phyloP scores from a whole-genome alignment of 2,329 filamentous ascomycete species.

The Alternaria dauci region DNA sequence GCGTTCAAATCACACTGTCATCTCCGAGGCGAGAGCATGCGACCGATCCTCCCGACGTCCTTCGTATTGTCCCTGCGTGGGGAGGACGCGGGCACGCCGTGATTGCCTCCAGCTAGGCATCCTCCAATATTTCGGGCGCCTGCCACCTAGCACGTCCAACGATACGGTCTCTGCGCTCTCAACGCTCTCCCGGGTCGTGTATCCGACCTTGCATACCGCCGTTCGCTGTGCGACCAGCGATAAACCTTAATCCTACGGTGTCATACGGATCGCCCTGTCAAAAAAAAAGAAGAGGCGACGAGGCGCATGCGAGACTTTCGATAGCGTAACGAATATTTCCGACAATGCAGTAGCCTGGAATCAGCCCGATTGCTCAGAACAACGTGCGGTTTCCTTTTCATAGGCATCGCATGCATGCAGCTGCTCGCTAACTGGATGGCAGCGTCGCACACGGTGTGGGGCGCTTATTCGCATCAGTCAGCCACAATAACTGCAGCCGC shows the following conservation, averaged over 20 bases:
- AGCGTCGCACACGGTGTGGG: conserved; percentile 10
- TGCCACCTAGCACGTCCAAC: not conserved
- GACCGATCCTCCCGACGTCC: not conserved
- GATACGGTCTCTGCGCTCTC: not conserved
- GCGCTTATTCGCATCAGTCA: conserved; percentile 8
- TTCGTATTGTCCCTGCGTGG: not conserved
- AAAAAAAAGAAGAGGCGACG: not conserved
- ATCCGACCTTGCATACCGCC: conserved; percentile 2
- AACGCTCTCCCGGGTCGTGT: not conserved
- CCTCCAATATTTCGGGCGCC: not conserved
- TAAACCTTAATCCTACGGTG: not conserved
- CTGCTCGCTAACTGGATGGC: conserved; percentile 9
- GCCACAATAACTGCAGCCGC: conserved; percentile 15
- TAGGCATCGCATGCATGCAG: conserved; percentile 2
- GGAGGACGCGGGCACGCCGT: not conserved
- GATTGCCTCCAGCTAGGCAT: not conserved
- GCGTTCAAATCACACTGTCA: not conserved
- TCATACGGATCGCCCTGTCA: not conserved
- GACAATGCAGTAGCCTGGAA: conserved; percentile 1
- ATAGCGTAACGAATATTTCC: conserved; percentile 4
- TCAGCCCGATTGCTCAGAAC: conserved; percentile 14
- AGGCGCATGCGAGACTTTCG: conserved; percentile 1
- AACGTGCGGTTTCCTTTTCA: conserved; percentile 1
- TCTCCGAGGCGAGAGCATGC: not conserved
- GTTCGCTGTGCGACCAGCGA: conserved; percentile 1